These are phyloP conservation scores for Exophiala dermatitidis DNA, from an alignment of 2,329 filamentous ascomycete species.

Conservation along the genomic window DNA sequence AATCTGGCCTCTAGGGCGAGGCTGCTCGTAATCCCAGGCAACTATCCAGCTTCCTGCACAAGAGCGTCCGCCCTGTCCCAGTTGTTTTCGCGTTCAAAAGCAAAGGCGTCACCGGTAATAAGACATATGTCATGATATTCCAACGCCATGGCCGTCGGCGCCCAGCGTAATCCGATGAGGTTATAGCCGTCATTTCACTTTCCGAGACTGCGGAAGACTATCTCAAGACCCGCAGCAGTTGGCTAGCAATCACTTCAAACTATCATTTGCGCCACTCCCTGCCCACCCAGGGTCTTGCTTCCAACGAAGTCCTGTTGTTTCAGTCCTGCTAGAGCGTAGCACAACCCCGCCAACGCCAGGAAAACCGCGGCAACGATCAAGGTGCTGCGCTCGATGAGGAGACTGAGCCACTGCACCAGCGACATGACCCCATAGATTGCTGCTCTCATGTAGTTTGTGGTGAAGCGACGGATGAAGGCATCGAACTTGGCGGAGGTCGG, in stretches of 20 bases:
- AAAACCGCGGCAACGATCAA: slow-evolving; percentile 82
- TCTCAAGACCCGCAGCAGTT: background rate
- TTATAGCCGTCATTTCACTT: slow-evolving; percentile 10
- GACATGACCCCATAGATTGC: slow-evolving; percentile 77
- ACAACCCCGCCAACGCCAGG: slow-evolving; percentile 65
- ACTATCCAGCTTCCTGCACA: slow-evolving; percentile 3
- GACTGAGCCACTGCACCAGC: slow-evolving; percentile 74
- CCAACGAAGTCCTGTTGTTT: slow-evolving; percentile 42
- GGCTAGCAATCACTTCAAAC: slow-evolving; percentile 14
- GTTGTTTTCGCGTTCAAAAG: background rate
- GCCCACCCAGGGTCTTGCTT: slow-evolving; percentile 93
- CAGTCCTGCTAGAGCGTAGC: slow-evolving; percentile 55
- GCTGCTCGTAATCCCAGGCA: background rate
- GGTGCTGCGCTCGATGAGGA: slow-evolving; percentile 57
- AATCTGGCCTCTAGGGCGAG: background rate
- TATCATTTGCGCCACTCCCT: slow-evolving; percentile 42
- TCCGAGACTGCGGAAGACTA: background rate
- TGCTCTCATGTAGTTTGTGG: slow-evolving; percentile 91
- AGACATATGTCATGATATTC: background rate
- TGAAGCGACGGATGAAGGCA: slow-evolving; percentile 78
- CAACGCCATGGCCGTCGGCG: background rate
- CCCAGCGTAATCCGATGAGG: background rate
- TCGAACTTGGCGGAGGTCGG: slow-evolving; percentile 90
- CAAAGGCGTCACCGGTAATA: slow-evolving; percentile 3
- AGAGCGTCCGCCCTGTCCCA: background rate